These are phyloP conservation scores for Sarcodon aspratus DNA, from an alignment of 768 basidiomycete species.

Conservation along the genomic window DNA sequence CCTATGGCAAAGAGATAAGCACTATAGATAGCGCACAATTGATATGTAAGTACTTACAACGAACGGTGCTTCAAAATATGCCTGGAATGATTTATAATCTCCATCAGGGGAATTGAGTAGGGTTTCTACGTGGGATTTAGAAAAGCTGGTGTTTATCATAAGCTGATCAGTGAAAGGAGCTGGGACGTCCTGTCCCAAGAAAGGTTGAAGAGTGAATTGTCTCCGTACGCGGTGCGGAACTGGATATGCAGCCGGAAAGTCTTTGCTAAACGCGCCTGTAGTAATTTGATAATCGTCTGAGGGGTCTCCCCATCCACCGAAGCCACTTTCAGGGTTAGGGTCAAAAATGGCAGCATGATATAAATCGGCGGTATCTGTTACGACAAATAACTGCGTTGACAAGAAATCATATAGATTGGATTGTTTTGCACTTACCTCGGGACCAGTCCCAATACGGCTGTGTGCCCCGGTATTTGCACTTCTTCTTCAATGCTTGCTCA, in stretches of 20 bases:
- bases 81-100: constrained; percentile 21
- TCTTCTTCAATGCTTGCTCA: constrained; percentile 10
- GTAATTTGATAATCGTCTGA: constrained; percentile 10
- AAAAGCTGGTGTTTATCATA: constrained; percentile 17
- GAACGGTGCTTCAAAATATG: constrained; percentile 17
- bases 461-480: constrained; percentile 12
- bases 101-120: constrained; percentile 17
- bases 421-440: constrained; percentile 6
- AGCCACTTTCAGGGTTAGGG: constrained; percentile 10
- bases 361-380: constrained; percentile 13
- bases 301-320: constrained; percentile 17
- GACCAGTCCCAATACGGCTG: constrained; percentile 21
- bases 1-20: constrained; percentile 4
- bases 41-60: constrained; percentile 12
- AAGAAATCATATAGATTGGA: background rate
- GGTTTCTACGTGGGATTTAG: constrained; percentile 11
- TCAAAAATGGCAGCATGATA: constrained; percentile 9
- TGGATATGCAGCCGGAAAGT: constrained; percentile 19
- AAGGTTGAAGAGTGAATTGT: constrained; percentile 22
- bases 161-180: constrained; percentile 9
- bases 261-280: constrained; percentile 16
- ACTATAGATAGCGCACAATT: constrained; percentile 15
- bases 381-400: background rate
- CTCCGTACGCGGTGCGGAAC: constrained; percentile 20
- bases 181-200: background rate